phyloP scores from a whole-genome alignment of 768 basidiomycete species.

The Cystofilobasidium bisporidii region DNA sequence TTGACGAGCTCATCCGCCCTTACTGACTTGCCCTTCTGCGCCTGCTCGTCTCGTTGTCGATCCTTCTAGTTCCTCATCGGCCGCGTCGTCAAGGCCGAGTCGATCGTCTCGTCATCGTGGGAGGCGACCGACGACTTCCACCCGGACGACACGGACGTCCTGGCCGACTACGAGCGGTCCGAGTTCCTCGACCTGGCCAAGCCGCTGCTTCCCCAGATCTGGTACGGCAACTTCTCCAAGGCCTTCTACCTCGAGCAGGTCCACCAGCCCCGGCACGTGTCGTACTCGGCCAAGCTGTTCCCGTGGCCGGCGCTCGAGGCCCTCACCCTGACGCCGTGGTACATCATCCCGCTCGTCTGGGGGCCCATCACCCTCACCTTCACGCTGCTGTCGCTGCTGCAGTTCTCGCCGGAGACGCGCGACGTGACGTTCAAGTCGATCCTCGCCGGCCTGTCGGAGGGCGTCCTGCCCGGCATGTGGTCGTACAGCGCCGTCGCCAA shows the following conservation, averaged over 20 bases:
- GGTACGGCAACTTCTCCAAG: constrained; percentile 81
- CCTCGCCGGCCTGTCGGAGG: constrained; percentile 30
- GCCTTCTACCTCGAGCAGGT: constrained; percentile 92
- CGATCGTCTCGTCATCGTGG: constrained; percentile 57
- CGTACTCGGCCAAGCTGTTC: constrained; percentile 77
- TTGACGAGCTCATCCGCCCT: too few species aligned
- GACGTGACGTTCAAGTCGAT: constrained; percentile 32
- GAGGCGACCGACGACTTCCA: constrained; percentile 39
- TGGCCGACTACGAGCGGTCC: constrained; percentile 74
- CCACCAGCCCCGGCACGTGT: constrained; percentile 84
- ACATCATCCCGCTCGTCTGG: constrained; percentile 85
- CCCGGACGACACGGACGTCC: constrained; percentile 76
- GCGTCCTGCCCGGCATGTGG: constrained; percentile 28
- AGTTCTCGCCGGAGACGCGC: constrained; percentile 47
- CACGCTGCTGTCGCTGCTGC: constrained; percentile 63
- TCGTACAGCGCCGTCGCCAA: constrained; percentile 47
- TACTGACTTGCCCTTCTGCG: too few species aligned
- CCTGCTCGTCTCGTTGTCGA: background rate
- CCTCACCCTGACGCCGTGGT: constrained; percentile 83
- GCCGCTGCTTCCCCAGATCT: constrained; percentile 77
- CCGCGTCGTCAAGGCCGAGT: constrained; percentile 62
- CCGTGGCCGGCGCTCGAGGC: constrained; percentile 60
- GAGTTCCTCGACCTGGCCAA: constrained; percentile 82
- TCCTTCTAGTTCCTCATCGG: constrained; percentile 57
- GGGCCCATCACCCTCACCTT: constrained; percentile 72